phyloP scores from a whole-genome alignment of 139 green algal species.

The Micromonas commoda region DNA sequence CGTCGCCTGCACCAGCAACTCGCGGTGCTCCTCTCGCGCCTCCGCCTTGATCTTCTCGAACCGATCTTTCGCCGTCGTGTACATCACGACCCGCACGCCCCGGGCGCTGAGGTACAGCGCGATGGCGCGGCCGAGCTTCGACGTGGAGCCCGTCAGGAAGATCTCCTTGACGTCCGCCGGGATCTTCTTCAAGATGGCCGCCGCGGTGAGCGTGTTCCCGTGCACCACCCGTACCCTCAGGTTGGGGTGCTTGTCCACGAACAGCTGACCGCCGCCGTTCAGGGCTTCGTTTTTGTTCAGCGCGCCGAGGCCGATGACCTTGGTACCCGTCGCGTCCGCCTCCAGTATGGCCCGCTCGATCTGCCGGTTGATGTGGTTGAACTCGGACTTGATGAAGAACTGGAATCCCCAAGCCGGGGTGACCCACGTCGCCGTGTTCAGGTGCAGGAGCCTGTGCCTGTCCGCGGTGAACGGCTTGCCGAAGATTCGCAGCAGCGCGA shows the following conservation, averaged over 20 bases:
- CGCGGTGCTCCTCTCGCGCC: conserved; percentile 16
- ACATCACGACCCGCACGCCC: conserved; percentile 38
- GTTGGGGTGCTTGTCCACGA: conserved; percentile 38
- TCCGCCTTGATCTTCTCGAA: conserved; percentile 38
- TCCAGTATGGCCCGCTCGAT: conserved; percentile 38
- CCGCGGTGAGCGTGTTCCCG: conserved; percentile 51
- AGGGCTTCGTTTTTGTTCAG: conserved; percentile 48
- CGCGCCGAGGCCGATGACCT: conserved; percentile 40
- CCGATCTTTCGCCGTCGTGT: conserved; percentile 31
- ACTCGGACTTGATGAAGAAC: conserved; percentile 45
- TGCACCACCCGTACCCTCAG: conserved; percentile 42
- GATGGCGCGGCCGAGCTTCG: conserved; percentile 47
- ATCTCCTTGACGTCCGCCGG: conserved; percentile 35
- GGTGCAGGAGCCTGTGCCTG: conserved; percentile 26
- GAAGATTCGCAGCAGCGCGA: conserved; percentile 33
- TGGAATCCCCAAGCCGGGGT: conserved; percentile 41
- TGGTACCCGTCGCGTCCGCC: conserved; percentile 34
- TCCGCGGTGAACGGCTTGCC: conserved; percentile 28
- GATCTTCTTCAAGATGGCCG: conserved; percentile 40
- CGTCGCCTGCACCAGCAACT: conserved; percentile 34
- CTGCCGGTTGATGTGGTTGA: conserved; percentile 39
- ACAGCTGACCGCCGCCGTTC: conserved; percentile 40
- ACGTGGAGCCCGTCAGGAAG: conserved; percentile 43
- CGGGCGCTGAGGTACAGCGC: conserved; percentile 40
- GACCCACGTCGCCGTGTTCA: conserved; percentile 36